Percentiles rank a stretch among this genome's conserved stretches.
Evolutionary conservation across 2,329 filamentous ascomycete genomes (phyloP).

Genomic region (Penicillium polonicum): DNA sequence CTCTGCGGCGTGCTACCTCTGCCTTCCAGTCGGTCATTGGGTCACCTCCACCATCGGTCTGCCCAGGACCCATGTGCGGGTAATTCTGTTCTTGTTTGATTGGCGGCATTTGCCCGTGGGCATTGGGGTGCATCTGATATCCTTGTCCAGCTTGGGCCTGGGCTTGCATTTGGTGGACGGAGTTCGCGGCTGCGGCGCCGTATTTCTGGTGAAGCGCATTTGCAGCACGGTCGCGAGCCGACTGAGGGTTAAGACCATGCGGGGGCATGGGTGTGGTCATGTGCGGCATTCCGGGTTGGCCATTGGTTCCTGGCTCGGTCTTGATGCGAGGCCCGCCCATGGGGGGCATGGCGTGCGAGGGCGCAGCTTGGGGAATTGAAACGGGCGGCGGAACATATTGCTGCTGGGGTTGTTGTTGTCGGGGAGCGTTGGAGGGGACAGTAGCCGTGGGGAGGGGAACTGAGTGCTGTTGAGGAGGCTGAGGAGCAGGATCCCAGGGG

Average conservation of each 20-base stretch:
- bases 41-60: constrained; percentile 71
- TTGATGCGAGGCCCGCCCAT: constrained; percentile 50
- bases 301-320: constrained; percentile 50
- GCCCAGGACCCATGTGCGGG: constrained; percentile 51
- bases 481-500: constrained; percentile 87
- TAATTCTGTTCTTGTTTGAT: constrained; percentile 42
- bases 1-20: constrained; percentile 46
- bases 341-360: constrained; percentile 27
- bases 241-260: constrained; percentile 43
- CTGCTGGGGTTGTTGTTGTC: constrained; percentile 32
- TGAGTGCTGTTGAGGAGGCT: constrained; percentile 45
- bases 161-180: constrained; percentile 46
- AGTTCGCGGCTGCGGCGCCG: constrained; percentile 43
- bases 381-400: constrained; percentile 40
- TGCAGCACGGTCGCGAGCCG: constrained; percentile 56
- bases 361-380: constrained; percentile 36
- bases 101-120: constrained; percentile 43
- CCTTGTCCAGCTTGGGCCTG: constrained; percentile 41
- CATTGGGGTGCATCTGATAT: constrained; percentile 28
- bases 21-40: constrained; percentile 54
- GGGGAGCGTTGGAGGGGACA: constrained; percentile 47
- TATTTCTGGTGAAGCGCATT: constrained; percentile 52
- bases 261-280: constrained; percentile 37
- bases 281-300: constrained; percentile 31
- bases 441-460: constrained; percentile 38